A percentile compares a stretch with the other conserved stretches of the same genome.
These are phyloP conservation scores for Anethum foeniculum DNA, from an alignment of 140 eudicot species.

Conservation along the genomic window DNA sequence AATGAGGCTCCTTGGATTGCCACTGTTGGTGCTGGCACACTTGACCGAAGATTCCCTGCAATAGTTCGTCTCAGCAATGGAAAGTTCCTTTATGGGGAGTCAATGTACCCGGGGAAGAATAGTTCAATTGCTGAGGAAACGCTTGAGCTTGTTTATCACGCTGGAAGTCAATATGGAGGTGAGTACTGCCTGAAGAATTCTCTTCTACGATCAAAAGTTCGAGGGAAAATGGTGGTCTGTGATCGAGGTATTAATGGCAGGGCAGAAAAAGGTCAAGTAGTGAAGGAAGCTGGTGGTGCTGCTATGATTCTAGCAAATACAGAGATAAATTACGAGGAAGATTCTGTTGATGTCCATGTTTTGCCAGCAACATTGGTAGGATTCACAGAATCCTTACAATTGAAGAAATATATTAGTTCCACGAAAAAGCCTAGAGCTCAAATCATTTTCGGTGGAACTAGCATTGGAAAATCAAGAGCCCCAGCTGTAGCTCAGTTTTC, in stretches of 20 bases:
- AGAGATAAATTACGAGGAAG: constrained; percentile 73
- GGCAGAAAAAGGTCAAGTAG: constrained; percentile 82
- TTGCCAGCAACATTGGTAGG: constrained; percentile 83
- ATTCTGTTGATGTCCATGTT: constrained; percentile 86
- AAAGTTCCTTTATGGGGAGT: constrained; percentile 69
- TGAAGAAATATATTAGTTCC: constrained; percentile 66
- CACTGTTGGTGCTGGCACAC: constrained; percentile 93
- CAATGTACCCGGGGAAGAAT: constrained; percentile 73
- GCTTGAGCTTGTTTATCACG: constrained; percentile 56
- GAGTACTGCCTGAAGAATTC: constrained; percentile 74
- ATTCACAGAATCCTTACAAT: constrained; percentile 42
- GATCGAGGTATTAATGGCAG: constrained; percentile 85
- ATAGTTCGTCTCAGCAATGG: constrained; percentile 50
- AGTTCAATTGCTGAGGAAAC: constrained; percentile 26
- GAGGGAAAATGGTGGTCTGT: constrained; percentile 83
- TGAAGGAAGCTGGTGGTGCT: constrained; percentile 81
- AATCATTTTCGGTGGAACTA: constrained; percentile 69
- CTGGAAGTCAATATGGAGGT: constrained; percentile 50
- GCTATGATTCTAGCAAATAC: constrained; percentile 89
- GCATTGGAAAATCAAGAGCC: constrained; percentile 58
- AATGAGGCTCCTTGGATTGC: constrained; percentile 97
- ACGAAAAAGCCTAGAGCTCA: constrained; percentile 52
- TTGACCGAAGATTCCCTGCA: constrained; percentile 83
- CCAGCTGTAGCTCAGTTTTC: constrained; percentile 94
- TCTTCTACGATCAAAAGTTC: constrained; percentile 53